Percentiles rank a stretch among this genome's conserved stretches.
Evolutionary conservation across 306 rosid genomes (phyloP).

Genomic region (Herpetospermum pedunculosum): DNA sequence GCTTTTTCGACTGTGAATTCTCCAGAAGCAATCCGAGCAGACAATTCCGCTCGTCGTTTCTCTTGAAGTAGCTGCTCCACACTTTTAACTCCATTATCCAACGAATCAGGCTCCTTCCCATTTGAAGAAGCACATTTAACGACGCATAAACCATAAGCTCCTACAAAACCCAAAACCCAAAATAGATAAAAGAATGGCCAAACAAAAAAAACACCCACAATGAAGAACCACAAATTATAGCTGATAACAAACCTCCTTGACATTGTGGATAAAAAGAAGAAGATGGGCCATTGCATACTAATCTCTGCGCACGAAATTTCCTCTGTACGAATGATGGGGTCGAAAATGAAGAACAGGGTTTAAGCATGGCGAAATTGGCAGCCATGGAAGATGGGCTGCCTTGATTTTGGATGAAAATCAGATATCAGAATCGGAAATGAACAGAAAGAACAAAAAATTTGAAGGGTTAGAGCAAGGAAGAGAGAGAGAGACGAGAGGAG

Average conservation of each 20-base stretch:
- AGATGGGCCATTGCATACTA: constrained; percentile 15
- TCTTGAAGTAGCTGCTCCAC: constrained; percentile 30
- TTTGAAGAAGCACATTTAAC: constrained; percentile 49
- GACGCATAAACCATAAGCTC: constrained; percentile 19
- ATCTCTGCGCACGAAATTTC: constrained; percentile 16
- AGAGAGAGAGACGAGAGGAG: not conserved
- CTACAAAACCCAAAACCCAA: constrained; percentile 19
- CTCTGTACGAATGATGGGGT: constrained; percentile 19
- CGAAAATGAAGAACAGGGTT: constrained; percentile 21
- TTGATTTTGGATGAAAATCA: not conserved
- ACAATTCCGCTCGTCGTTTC: constrained; percentile 53
- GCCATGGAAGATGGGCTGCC: constrained; percentile 32
- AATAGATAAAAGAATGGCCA: not conserved
- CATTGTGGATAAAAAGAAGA: constrained; percentile 19
- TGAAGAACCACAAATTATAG: not conserved
- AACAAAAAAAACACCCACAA: not conserved
- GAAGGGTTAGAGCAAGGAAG: not conserved
- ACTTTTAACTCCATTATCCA: constrained; percentile 23
- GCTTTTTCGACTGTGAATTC: constrained; percentile 58
- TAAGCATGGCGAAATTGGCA: constrained; percentile 34
- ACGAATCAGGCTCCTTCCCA: constrained; percentile 55
- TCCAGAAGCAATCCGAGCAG: constrained; percentile 70
- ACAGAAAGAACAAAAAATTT: not conserved
- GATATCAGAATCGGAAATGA: not conserved
- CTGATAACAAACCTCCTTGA: constrained; percentile 25